Evolutionary conservation across 352 stramenopile genomes (phyloP), one percentile per base, ranked within the genome.

Genomic region (Detonula confervacea): DNA sequence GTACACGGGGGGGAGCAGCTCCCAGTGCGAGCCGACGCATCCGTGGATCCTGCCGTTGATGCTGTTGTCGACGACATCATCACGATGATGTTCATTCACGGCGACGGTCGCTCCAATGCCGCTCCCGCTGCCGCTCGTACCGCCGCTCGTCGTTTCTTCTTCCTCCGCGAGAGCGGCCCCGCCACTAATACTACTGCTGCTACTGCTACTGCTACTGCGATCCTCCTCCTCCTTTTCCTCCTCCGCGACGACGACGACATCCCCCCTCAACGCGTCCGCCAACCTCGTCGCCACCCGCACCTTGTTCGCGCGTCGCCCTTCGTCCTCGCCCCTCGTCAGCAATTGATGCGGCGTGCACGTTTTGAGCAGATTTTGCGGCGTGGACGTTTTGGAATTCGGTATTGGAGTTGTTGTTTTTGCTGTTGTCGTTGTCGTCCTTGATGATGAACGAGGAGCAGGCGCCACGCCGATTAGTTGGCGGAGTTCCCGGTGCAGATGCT

Each of bases 11-110:
- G 80, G 80, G 3, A 81, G 55, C 20, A 87, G 64, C 22, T 87
- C 80, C 80, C 80, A 87, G 30, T 81, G 66, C 0, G 74, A 84
- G 1, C 80, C 80, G 0, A 84, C 74, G 56, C 80, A 87, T 29
- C 80, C 80, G 66, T 87, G 80, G 49, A 87, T 81, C 30, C 65
- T 60, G 14, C 73, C 73, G 42, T 5, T 27, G 3, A 27, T n/a
- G n/a, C n/a, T n/a, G n/a, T n/a, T n/a, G n/a, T n/a, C n/a, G n/a
- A n/a, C n/a, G n/a, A n/a, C n/a, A n/a, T n/a, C n/a, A n/a, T n/a
- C n/a, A n/a, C n/a, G n/a, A n/a, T n/a, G n/a, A n/a, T n/a, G n/a
- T n/a, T n/a, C n/a, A n/a, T n/a, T n/a, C n/a, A n/a, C n/a, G n/a
- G n/a, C n/a, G n/a, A n/a, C n/a, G n/a, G n/a, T n/a, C n/a, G n/a